Evolutionary conservation across 225 moss, liverwort and hornwort genomes (phyloP), one percentile per base, ranked within the genome.

Genomic region (Thuidium tamariscinum): DNA sequence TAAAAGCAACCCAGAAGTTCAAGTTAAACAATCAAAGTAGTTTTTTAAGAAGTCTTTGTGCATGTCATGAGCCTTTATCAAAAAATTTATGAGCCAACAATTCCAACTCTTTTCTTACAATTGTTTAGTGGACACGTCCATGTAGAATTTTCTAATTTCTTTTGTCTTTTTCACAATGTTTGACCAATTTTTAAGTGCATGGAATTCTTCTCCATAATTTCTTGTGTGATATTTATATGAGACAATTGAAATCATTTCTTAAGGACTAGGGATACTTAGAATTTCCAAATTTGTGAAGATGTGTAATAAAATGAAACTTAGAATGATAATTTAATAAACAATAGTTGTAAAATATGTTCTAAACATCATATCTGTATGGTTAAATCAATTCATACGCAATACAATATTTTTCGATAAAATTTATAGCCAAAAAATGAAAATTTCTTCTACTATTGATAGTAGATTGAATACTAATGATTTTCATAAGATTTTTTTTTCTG

Each of bases 231-330:
- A 69, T 25, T 25, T 69, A 15, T 15, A 13, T 26, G 15, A 41
- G 14, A 41, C 4, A 41, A 41, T 8, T 25, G 39, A 68, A 39
- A 41, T 41, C 3, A 41, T 13, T 25, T 4, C 2, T 41, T 41
- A 2, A 41, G 1, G 7, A 37, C 22, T 2, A 37, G 0, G 0
- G 23, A 2, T 37, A 36, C 2, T 39, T 0, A 37, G 3, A 22
- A 37, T 67, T 23, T 67, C 23, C 23, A 67, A 67, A 37, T 22
- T 13, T 67, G 37, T 13, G 1, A 39, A 67, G 22, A 13, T 67
- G 23, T 67, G 7, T 13, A 23, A 37, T 7, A 37, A 22, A 22
- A 12, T 23, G 7, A 2, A 37, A 67, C 2, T 13, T 67, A 22
- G 4, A 37, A 37, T 37, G 23, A 37, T 23, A 37, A 39, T 67